Evolutionary conservation across 176 grass and related monocot genomes (phyloP).

Genomic region (Saccharum officinarum): DNA sequence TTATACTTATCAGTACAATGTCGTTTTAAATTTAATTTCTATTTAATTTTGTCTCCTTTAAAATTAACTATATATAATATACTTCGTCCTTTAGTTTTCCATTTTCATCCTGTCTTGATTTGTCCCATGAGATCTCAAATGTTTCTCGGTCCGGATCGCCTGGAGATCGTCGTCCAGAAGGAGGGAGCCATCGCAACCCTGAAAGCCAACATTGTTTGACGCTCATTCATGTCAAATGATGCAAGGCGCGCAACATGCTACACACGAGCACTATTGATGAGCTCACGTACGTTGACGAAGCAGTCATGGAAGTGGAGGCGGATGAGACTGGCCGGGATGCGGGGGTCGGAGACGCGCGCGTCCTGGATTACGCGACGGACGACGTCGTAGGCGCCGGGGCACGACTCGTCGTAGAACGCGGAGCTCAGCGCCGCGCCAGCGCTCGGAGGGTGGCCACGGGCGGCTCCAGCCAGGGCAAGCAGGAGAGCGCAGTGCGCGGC

Average conservation of each 20-base stretch:
- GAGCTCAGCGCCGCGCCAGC: constrained; percentile 1
- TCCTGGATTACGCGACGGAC: constrained; percentile 32
- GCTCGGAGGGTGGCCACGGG: background rate
- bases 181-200: constrained; percentile 28
- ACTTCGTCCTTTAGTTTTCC: too few species aligned
- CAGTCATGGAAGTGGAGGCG: constrained; percentile 36
- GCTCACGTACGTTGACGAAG: constrained; percentile 31
- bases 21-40: too few species aligned
- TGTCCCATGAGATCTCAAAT: too few species aligned
- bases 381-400: background rate
- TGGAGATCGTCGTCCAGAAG: constrained; percentile 24
- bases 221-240: background rate
- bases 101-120: too few species aligned
- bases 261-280: background rate
- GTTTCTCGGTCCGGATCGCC: constrained; percentile 20
- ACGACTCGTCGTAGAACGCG: constrained; percentile 16
- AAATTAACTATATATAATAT: too few species aligned
- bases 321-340: constrained; percentile 33
- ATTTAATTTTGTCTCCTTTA: too few species aligned
- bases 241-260: background rate
- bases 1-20: too few species aligned
- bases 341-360: constrained; percentile 20
- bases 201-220: background rate
- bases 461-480: background rate
- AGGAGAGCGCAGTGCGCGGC: background rate